phyloP scores from a whole-genome alignment of 176 grass and related monocot genomes.

The Ananas comosus region DNA sequence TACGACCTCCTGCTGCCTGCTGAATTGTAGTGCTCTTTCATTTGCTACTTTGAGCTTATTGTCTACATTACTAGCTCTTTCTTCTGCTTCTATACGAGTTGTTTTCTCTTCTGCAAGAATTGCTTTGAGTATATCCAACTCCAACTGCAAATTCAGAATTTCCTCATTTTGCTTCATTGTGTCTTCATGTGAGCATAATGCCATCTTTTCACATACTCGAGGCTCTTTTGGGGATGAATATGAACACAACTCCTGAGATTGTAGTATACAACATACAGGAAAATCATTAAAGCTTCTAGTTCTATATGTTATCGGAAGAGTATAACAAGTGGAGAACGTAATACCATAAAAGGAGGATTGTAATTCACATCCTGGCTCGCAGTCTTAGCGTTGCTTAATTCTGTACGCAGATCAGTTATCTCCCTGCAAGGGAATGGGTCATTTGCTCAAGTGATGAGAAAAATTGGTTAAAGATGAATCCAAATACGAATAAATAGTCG shows the following conservation, averaged over 20 bases:
- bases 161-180: slow-evolving; percentile 27
- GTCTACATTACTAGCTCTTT: slow-evolving; percentile 29
- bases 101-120: slow-evolving; percentile 70
- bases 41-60: slow-evolving; percentile 41
- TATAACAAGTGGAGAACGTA: neutral
- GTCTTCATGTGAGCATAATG: slow-evolving; percentile 23
- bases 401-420: slow-evolving; percentile 44
- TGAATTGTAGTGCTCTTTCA: slow-evolving; percentile 21
- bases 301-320: neutral
- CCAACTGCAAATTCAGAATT: slow-evolving; percentile 57
- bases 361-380: slow-evolving; percentile 14
- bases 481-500: too few relatives aligned
- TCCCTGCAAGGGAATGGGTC: slow-evolving; percentile 39
- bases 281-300: neutral
- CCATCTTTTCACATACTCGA: slow-evolving; percentile 13
- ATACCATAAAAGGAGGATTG: slow-evolving; percentile 23
- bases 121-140: slow-evolving; percentile 70
- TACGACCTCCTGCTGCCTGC: slow-evolving; percentile 24
- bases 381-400: slow-evolving; percentile 34
- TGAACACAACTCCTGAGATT: slow-evolving; percentile 17
- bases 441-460: neutral
- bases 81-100: slow-evolving; percentile 29
- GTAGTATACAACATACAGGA: neutral
- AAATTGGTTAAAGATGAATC: neutral
- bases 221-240: slow-evolving; percentile 9